phyloP scores from a whole-genome alignment of 139 green algal genomes.

The Eudorina sp. region DNA sequence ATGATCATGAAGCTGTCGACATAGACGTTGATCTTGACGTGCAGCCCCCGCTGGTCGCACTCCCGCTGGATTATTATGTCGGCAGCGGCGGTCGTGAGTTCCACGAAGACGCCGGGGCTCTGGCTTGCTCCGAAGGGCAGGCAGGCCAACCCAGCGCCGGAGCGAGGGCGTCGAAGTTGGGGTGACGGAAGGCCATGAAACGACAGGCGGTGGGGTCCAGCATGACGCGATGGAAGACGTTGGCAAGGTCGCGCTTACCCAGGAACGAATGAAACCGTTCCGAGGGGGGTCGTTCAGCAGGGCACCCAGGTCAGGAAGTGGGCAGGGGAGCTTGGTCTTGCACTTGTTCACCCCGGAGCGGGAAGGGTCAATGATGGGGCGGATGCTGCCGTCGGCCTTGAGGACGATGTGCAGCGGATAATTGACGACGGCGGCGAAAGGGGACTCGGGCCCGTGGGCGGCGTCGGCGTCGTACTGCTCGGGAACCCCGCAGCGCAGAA shows the following conservation, averaged over 20 bases:
- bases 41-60: constrained; percentile 59
- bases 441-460: neutral
- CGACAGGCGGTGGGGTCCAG: neutral
- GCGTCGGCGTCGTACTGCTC: neutral
- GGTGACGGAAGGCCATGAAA: constrained; percentile 34
- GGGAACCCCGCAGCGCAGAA: neutral
- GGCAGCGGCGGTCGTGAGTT: constrained; percentile 5
- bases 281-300: neutral
- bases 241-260: constrained; percentile 32
- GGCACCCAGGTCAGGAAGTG: neutral
- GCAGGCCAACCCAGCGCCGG: constrained; percentile 19
- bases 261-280: neutral
- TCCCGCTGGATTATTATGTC: constrained; percentile 8
- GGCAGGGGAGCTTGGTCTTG: constrained; percentile 31
- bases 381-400: neutral
- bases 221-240: constrained; percentile 23
- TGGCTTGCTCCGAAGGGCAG: constrained; percentile 40
- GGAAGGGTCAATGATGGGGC: constrained; percentile 27
- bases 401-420: constrained; percentile 3
- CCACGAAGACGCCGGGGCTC: constrained; percentile 33
- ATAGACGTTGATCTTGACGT: constrained; percentile 14
- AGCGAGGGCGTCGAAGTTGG: neutral
- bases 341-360: constrained; percentile 10
- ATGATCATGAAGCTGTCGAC: constrained; percentile 18
- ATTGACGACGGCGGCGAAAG: constrained; percentile 14